phyloP scores from a whole-genome alignment of 2,329 filamentous ascomycete species.

The Xylariales sp. region DNA sequence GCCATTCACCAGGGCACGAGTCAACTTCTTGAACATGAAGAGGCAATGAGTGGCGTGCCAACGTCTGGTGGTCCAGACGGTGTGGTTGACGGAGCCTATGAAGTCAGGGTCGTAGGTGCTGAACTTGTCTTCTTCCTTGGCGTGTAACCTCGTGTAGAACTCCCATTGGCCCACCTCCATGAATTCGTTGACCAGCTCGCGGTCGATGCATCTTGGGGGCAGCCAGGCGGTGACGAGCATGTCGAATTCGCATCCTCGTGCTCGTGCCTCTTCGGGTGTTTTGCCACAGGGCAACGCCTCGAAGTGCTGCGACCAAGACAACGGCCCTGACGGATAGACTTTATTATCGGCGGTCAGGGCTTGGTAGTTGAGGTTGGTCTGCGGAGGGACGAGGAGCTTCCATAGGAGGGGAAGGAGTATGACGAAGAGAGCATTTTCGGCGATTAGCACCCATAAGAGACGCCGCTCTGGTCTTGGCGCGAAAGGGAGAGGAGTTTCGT shows the following conservation, averaged over 20 bases:
- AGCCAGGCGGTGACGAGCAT: slow-evolving; percentile 31
- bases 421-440: neutral
- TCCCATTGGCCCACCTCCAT: slow-evolving; percentile 26
- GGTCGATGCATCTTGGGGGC: slow-evolving; percentile 26
- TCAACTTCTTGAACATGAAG: slow-evolving; percentile 33
- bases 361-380: slow-evolving; percentile 21
- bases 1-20: slow-evolving; percentile 26
- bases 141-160: slow-evolving; percentile 27
- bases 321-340: slow-evolving; percentile 20
- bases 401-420: slow-evolving; percentile 9
- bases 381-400: slow-evolving; percentile 15
- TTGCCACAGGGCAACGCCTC: slow-evolving; percentile 27
- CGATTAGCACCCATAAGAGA: slow-evolving; percentile 5
- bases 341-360: slow-evolving; percentile 24
- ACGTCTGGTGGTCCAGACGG: slow-evolving; percentile 28
- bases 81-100: slow-evolving; percentile 17
- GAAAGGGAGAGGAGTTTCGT: neutral
- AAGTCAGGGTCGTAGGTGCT: slow-evolving; percentile 17
- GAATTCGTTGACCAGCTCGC: slow-evolving; percentile 28
- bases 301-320: slow-evolving; percentile 21
- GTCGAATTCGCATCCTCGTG: slow-evolving; percentile 27
- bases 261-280: slow-evolving; percentile 28
- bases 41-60: slow-evolving; percentile 32
- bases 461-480: neutral
- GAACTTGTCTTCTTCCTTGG: slow-evolving; percentile 15